Percentiles rank a stretch among this genome's conserved stretches.
phyloP scores from a whole-genome alignment of 2,329 filamentous ascomycete genomes.

The Penicillium expansum region DNA sequence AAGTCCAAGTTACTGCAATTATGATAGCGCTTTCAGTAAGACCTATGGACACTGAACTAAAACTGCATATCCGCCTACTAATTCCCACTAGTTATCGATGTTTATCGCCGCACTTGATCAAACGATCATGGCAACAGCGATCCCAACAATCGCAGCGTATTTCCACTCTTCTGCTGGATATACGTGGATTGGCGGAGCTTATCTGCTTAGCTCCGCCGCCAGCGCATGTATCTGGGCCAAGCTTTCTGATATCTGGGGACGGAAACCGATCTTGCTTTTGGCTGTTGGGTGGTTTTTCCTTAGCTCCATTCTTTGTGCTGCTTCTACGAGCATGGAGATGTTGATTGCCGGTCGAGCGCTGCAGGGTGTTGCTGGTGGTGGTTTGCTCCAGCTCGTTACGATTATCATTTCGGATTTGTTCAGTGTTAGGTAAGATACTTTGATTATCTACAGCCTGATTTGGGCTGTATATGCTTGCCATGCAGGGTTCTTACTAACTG shows the following conservation, averaged over 20 bases:
- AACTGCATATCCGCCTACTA: conserved; percentile 1
- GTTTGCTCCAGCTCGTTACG: conserved; percentile 52
- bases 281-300: conserved; percentile 51
- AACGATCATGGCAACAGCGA: conserved; percentile 61
- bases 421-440: conserved; percentile 41
- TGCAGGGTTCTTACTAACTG: neutral
- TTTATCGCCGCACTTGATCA: conserved; percentile 41
- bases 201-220: conserved; percentile 67
- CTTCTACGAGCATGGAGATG: conserved; percentile 49
- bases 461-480: accelerated
- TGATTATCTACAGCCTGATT: neutral
- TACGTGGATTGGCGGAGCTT: conserved; percentile 74
- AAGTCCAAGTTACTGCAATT: conserved; percentile 24
- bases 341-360: conserved; percentile 54
- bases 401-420: conserved; percentile 58
- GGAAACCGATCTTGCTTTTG: conserved; percentile 53
- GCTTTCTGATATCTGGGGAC: conserved; percentile 57
- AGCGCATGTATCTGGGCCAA: conserved; percentile 69
- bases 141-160: conserved; percentile 59
- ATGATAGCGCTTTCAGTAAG: conserved; percentile 31
- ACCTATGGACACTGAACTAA: neutral
- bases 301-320: conserved; percentile 52
- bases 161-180: conserved; percentile 68
- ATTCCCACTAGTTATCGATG: conserved; percentile 25
- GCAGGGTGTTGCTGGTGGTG: conserved; percentile 55